phyloP scores from a whole-genome alignment of 2,329 filamentous ascomycete genomes.

The Calonectria pauciramosa region DNA sequence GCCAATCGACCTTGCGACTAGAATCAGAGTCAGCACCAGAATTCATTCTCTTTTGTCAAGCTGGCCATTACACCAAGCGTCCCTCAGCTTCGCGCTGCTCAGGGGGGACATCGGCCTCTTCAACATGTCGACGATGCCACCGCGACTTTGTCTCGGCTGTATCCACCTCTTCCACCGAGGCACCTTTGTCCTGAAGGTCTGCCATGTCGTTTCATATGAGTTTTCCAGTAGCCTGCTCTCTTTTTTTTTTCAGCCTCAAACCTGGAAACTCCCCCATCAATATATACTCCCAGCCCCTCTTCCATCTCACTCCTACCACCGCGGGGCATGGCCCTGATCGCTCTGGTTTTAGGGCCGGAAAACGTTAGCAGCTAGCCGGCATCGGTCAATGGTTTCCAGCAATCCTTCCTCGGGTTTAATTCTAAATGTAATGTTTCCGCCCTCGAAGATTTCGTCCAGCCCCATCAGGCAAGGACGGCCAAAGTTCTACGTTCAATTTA shows the following conservation, averaged over 20 bases:
- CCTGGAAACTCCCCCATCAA: background rate
- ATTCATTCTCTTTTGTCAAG: background rate
- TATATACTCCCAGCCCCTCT: background rate
- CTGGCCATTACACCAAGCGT: conserved; percentile 23
- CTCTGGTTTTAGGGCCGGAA: conserved; percentile 4
- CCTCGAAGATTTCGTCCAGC: background rate
- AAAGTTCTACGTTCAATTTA: background rate
- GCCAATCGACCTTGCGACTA: conserved; percentile 52
- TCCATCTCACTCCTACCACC: background rate
- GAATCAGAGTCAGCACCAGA: background rate
- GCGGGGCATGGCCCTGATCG: background rate
- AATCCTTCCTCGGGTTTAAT: background rate
- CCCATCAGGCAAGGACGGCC: background rate
- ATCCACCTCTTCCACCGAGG: conserved; percentile 14
- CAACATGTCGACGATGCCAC: conserved; percentile 14
- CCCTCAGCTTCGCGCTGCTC: conserved; percentile 29
- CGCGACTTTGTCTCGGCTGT: background rate
- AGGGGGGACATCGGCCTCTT: conserved; percentile 15
- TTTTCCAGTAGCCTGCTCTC: background rate
- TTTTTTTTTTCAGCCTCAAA: background rate
- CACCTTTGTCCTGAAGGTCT: background rate
- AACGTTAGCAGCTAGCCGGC: conserved; percentile 18
- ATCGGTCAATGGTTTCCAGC: background rate
- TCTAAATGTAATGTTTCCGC: background rate
- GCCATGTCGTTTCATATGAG: background rate